These are phyloP conservation scores for Marvania coccoides DNA, from an alignment of 139 green algal species.

Conservation along the genomic window DNA sequence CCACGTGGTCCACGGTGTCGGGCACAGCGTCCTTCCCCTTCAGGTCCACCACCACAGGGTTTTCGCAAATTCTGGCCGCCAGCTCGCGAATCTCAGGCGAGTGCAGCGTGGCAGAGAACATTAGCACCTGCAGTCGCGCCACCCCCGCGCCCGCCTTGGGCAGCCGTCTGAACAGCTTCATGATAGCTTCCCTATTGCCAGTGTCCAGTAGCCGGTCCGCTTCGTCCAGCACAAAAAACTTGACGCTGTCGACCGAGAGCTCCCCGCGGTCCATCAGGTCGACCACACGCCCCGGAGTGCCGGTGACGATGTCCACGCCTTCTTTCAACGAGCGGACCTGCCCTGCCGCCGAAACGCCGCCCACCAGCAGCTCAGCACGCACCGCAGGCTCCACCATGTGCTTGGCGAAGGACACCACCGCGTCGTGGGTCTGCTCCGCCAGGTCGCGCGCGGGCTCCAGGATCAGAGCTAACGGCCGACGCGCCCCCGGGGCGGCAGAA, in stretches of 20 bases:
- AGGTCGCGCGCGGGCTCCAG: slow-evolving; percentile 74
- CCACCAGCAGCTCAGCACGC: slow-evolving; percentile 48
- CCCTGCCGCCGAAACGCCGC: slow-evolving; percentile 37
- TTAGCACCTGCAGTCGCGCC: slow-evolving; percentile 64
- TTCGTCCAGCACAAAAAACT: slow-evolving; percentile 83
- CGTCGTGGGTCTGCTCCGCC: slow-evolving; percentile 71
- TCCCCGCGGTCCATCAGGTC: slow-evolving; percentile 68
- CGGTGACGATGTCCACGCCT: slow-evolving; percentile 64
- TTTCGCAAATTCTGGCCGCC: slow-evolving; percentile 51
- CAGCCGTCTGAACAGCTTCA: slow-evolving; percentile 57
- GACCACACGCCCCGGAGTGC: slow-evolving; percentile 63
- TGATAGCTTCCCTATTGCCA: slow-evolving; percentile 50
- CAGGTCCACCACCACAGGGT: slow-evolving; percentile 71
- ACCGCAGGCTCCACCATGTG: slow-evolving; percentile 44
- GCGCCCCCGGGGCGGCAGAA: neutral
- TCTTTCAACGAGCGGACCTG: slow-evolving; percentile 37
- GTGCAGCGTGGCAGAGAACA: slow-evolving; percentile 84
- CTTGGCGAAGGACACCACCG: slow-evolving; percentile 38
- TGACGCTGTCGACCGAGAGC: slow-evolving; percentile 43
- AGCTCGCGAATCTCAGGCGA: slow-evolving; percentile 53
- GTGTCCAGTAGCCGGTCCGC: slow-evolving; percentile 70
- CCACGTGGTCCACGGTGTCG: slow-evolving; percentile 71
- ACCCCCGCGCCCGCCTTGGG: slow-evolving; percentile 47
- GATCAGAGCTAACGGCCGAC: slow-evolving; percentile 60
- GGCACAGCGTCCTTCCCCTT: slow-evolving; percentile 70